Percentiles rank a stretch among this genome's conserved stretches.
phyloP scores from a whole-genome alignment of 1,139 yeast species.

The Spathaspora sp. region DNA sequence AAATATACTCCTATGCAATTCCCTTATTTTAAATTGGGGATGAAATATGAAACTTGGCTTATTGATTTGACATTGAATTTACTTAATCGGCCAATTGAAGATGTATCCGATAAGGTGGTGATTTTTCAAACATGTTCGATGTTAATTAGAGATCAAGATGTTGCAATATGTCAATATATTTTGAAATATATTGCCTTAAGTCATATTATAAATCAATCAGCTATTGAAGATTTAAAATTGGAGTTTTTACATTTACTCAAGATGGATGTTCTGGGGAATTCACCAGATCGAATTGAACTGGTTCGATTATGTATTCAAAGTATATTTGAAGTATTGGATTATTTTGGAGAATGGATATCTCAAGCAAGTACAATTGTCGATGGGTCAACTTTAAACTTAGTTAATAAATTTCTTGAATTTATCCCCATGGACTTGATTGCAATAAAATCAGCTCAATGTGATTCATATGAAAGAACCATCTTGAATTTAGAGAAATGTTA shows the following conservation, averaged over 20 bases:
- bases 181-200: conserved; percentile 78
- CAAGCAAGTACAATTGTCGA: conserved; percentile 22
- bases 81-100: conserved; percentile 41
- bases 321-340: conserved; percentile 78
- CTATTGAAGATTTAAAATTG: conserved; percentile 44
- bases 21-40: conserved; percentile 36
- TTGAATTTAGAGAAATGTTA: conserved; percentile 79
- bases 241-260: conserved; percentile 65
- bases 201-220: conserved; percentile 51
- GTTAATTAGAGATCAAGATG: conserved; percentile 70
- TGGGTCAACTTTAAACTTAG: conserved; percentile 21
- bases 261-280: conserved; percentile 30
- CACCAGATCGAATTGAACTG: conserved; percentile 55
- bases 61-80: conserved; percentile 66
- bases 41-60: conserved; percentile 61
- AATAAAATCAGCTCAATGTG: conserved; percentile 75
- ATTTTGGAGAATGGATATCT: conserved; percentile 74
- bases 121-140: conserved; percentile 68
- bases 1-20: conserved; percentile 33
- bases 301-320: conserved; percentile 67
- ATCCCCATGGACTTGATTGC: conserved; percentile 77
- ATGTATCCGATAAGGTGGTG: conserved; percentile 19
- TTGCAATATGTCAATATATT: conserved; percentile 66
- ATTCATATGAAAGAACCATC: conserved; percentile 86
- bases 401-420: conserved; percentile 46